These are phyloP conservation scores for Pythium utonaiense DNA, from an alignment of 352 stramenopile genomes.

Conservation along the genomic window DNA sequence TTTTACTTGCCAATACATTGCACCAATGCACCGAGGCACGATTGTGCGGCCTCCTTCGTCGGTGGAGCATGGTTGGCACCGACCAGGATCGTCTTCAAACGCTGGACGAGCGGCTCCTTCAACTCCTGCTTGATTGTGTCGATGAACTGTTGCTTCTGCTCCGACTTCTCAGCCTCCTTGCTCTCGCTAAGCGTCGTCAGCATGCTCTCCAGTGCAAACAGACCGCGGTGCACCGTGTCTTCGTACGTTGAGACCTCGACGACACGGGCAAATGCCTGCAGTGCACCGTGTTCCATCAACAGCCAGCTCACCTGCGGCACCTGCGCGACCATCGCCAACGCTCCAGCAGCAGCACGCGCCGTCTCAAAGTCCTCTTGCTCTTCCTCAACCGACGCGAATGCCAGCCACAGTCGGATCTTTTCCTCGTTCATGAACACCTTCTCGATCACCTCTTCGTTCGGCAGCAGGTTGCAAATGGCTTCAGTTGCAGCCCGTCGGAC, in stretches of 20 bases:
- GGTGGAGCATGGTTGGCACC: constrained; percentile 17
- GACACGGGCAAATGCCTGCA: constrained; percentile 57
- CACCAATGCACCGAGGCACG: constrained; percentile 39
- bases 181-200: constrained; percentile 34
- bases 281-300: constrained; percentile 59
- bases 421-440: constrained; percentile 92
- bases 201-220: constrained; percentile 80
- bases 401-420: constrained; percentile 92
- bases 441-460: constrained; percentile 91
- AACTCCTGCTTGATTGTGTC: constrained; percentile 34
- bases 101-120: constrained; percentile 28
- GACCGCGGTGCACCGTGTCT: constrained; percentile 66
- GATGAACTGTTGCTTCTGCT: constrained; percentile 47
- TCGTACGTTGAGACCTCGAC: constrained; percentile 47
- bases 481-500: constrained; percentile 96
- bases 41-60: constrained; percentile 45
- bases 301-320: constrained; percentile 70
- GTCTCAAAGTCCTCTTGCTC: constrained; percentile 91
- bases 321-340: constrained; percentile 92
- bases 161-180: constrained; percentile 25
- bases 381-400: constrained; percentile 90
- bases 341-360: constrained; percentile 88
- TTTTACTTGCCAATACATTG: constrained; percentile 23
- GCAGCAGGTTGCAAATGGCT: constrained; percentile 95
- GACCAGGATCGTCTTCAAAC: constrained; percentile 30